These are phyloP conservation scores for Tricholoma hemisulphureum DNA, from an alignment of 768 basidiomycete genomes.

Conservation along the genomic window DNA sequence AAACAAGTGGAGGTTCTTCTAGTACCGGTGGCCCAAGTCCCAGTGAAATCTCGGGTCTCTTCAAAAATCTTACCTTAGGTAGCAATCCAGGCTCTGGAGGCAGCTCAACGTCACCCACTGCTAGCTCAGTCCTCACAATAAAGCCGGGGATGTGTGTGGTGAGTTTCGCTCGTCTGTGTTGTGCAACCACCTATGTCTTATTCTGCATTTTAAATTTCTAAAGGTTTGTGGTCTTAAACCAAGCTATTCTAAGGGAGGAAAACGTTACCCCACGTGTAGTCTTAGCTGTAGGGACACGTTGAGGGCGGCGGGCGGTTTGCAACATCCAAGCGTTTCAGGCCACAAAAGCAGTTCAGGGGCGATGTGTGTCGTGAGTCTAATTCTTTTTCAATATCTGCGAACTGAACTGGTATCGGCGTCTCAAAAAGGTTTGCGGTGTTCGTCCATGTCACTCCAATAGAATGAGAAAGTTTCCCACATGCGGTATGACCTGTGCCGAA, in stretches of 20 bases:
- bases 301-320: neutral
- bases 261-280: neutral
- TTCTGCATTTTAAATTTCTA: neutral
- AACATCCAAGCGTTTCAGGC: neutral
- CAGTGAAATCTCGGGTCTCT: neutral
- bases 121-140: neutral
- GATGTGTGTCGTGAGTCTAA: slow-evolving; percentile 9
- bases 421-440: neutral
- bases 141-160: neutral
- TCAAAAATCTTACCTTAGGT: neutral
- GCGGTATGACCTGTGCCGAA: slow-evolving; percentile 21
- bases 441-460: neutral
- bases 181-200: neutral
- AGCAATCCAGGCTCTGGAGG: neutral
- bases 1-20: neutral
- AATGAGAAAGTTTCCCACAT: slow-evolving; percentile 18
- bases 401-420: neutral
- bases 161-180: neutral
- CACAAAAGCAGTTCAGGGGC: neutral
- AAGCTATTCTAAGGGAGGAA: neutral
- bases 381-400: neutral
- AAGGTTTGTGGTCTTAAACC: neutral
- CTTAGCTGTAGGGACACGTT: neutral
- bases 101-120: neutral
- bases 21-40: neutral